Evolutionary conservation across 306 rosid species (phyloP).

Genomic region (Delonix regia): DNA sequence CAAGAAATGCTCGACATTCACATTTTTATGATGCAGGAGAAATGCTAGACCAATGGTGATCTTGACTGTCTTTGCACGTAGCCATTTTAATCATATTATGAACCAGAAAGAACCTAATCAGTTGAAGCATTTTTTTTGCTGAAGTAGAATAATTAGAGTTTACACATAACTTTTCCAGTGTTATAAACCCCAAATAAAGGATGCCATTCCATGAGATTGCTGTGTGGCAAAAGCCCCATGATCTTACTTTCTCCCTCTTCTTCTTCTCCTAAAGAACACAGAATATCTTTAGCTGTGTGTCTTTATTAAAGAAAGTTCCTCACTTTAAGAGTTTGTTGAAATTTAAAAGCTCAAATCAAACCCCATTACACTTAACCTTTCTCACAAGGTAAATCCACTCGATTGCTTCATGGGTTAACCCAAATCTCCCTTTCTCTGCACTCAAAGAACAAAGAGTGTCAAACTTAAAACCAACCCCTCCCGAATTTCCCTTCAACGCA

Average conservation of each 20-base stretch:
- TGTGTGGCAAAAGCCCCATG: not conserved
- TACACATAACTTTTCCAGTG: too few species aligned
- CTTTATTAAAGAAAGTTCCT: constrained; percentile 65
- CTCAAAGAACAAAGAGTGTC: constrained; percentile 68
- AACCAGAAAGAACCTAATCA: not conserved
- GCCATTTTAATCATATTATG: too few species aligned
- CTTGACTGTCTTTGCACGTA: not conserved
- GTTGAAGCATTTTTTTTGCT: not conserved
- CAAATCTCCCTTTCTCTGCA: constrained; percentile 48
- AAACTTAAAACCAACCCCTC: constrained; percentile 32
- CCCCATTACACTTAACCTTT: constrained; percentile 46
- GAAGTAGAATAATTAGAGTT: too few species aligned
- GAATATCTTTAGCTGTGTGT: constrained; percentile 50
- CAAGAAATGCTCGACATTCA: not conserved
- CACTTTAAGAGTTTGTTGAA: not conserved
- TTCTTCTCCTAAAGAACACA: not conserved
- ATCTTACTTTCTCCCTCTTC: not conserved
- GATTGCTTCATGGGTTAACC: constrained; percentile 51
- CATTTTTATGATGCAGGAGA: too few species aligned
- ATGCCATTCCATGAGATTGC: too few species aligned
- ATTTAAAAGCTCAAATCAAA: too few species aligned
- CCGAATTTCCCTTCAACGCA: not conserved
- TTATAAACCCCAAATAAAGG: too few species aligned
- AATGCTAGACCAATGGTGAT: too few species aligned
- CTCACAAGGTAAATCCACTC: constrained; percentile 38